phyloP scores from a whole-genome alignment of 176 grass and related monocot species.

The Oryza glaberrima region DNA sequence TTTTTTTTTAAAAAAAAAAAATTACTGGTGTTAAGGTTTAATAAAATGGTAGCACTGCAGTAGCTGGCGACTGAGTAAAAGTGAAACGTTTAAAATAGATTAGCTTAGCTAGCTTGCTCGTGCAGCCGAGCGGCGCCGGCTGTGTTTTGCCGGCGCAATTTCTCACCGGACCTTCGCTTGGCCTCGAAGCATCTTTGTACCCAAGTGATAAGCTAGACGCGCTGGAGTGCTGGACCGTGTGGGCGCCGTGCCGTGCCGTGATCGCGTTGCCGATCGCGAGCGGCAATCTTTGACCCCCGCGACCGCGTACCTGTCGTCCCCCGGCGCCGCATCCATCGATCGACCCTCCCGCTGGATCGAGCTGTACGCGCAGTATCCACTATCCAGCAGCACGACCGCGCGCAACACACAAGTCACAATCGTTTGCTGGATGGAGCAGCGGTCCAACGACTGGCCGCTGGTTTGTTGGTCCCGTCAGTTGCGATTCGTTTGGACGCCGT shows the following conservation, averaged over 20 bases:
- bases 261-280: neutral
- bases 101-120: neutral
- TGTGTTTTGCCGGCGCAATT: neutral
- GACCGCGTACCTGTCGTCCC: too few relatives aligned
- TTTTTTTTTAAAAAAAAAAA: too few relatives aligned
- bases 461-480: neutral
- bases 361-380: neutral
- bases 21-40: too few relatives aligned
- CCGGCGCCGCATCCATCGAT: neutral
- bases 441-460: neutral
- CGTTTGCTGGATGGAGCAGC: too few relatives aligned
- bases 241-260: neutral
- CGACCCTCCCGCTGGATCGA: neutral
- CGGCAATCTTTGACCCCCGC: neutral
- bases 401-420: neutral
- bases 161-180: neutral
- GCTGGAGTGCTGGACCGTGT: neutral
- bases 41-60: too few relatives aligned
- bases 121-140: neutral
- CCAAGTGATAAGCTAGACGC: neutral
- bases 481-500: neutral
- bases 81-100: too few relatives aligned
- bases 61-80: too few relatives aligned
- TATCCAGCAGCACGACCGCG: too few relatives aligned
- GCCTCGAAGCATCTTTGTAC: neutral